phyloP scores from a whole-genome alignment of 148 eudicot species.

The Cornus controversa region DNA sequence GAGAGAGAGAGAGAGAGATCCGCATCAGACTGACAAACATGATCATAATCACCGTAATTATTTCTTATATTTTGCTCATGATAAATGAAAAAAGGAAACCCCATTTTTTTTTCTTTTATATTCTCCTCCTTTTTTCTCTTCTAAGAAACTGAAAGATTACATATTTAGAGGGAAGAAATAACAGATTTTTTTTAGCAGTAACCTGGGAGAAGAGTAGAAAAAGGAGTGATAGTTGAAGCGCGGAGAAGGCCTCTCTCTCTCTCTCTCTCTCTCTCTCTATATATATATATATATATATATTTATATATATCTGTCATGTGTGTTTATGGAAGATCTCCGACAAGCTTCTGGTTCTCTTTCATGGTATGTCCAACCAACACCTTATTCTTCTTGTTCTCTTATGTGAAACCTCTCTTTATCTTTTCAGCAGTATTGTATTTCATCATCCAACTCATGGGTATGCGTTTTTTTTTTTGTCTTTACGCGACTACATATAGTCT shows the following conservation, averaged over 20 bases:
- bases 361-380: constrained; percentile 14
- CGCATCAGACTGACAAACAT: neutral
- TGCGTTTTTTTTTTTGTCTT: neutral
- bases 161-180: neutral
- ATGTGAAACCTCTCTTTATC: neutral
- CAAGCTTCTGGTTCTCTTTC: constrained; percentile 15
- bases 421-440: neutral
- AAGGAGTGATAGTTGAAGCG: neutral
- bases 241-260: neutral
- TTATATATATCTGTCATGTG: too few relatives aligned
- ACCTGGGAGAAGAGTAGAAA: neutral
- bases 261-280: constrained; percentile 2
- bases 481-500: neutral
- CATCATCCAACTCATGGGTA: neutral
- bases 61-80: neutral
- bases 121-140: too few relatives aligned
- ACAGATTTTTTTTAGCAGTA: neutral
- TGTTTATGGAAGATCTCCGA: constrained; percentile 5
- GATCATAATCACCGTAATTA: neutral
- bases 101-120: too few relatives aligned
- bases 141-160: too few relatives aligned
- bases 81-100: too few relatives aligned
- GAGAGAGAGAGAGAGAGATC: neutral
- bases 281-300: too few relatives aligned
- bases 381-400: constrained; percentile 5